Base-by-base conservation (phyloP, 805 yeast species). In the Ogataea paraovalis region DNA sequence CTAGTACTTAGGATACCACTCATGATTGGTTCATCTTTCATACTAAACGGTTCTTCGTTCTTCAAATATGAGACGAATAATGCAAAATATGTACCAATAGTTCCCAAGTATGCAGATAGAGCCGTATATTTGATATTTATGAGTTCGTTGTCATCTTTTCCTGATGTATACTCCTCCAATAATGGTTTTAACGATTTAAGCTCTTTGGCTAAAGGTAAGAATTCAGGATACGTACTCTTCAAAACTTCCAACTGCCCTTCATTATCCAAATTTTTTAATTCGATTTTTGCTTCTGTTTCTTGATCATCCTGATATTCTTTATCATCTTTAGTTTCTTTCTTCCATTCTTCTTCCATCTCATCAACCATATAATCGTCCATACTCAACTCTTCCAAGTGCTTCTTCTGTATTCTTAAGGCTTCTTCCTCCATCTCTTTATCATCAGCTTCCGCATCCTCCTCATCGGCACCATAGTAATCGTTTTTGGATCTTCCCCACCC, bases 11-110 rank as follows among this genome's bases (percentile, higher is more conserved):
- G 70, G 30, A 92, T 83, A 25, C 85, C 78, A 59, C 87, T 90
- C 97, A 94, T 92, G 2, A 92, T 84, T 2, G 92, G 86, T 55
- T 86, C 92, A 47, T 88, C 95, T 57, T 88, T 89, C 85, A 91
- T 82, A 10, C 78, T 69, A 47, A 65, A 61, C 19, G 49, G 56
- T 44, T 80, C 85, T 23, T 79, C 83, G 20, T 71, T 70, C 39
- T 70, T 67, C 36, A 83, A 60, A 40, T 79, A 75, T 34, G 81
- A 81, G 16, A 79, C 67, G 52, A 92, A 79, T 14, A 94, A 62
- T 3, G 96, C 85, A 58, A 92, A 80, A 64, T 90, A 92, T 5
- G 90, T 78, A 4, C 85, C 71, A 22, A 92, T 79, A 22, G 95
- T 74, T 13, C 92, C 94, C 48, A 89, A 64, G 62, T 92, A 91